phyloP scores from a whole-genome alignment of 352 stramenopile genomes.

The Thraustotheca clavata region DNA sequence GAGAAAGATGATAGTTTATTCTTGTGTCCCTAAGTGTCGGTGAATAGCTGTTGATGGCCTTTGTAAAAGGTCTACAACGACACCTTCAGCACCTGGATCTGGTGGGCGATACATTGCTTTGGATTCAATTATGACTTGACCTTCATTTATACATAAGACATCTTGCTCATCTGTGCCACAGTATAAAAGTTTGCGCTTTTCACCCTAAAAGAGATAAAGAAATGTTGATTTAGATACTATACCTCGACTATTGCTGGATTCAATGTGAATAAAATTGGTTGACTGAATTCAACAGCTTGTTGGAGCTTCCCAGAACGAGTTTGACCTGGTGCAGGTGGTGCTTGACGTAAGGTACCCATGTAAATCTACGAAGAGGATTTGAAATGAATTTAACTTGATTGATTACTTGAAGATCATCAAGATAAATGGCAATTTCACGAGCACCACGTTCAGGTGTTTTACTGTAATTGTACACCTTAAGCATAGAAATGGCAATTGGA shows the following conservation, averaged over 20 bases:
- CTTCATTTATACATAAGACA: constrained; percentile 85
- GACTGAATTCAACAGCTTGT: constrained; percentile 54
- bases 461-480: constrained; percentile 88
- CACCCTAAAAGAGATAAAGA: constrained; percentile 14
- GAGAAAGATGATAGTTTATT: too few species aligned
- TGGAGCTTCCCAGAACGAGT: constrained; percentile 33
- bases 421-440: constrained; percentile 72
- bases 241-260: constrained; percentile 53
- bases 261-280: constrained; percentile 72
- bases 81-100: constrained; percentile 61
- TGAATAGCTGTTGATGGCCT: constrained; percentile 60
- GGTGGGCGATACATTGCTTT: constrained; percentile 71
- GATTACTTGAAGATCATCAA: constrained; percentile 65
- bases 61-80: constrained; percentile 55
- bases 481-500: constrained; percentile 61
- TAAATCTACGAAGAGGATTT: constrained; percentile 30
- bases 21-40: too few species aligned
- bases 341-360: constrained; percentile 49
- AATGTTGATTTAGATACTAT: neutral
- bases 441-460: constrained; percentile 79
- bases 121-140: constrained; percentile 76
- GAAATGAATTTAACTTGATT: neutral
- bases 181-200: constrained; percentile 59
- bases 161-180: constrained; percentile 77
- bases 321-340: constrained; percentile 25